Conservation (phyloP, 1,284 basidiomycete species). For the Ceratobasidium sp. region DNA sequence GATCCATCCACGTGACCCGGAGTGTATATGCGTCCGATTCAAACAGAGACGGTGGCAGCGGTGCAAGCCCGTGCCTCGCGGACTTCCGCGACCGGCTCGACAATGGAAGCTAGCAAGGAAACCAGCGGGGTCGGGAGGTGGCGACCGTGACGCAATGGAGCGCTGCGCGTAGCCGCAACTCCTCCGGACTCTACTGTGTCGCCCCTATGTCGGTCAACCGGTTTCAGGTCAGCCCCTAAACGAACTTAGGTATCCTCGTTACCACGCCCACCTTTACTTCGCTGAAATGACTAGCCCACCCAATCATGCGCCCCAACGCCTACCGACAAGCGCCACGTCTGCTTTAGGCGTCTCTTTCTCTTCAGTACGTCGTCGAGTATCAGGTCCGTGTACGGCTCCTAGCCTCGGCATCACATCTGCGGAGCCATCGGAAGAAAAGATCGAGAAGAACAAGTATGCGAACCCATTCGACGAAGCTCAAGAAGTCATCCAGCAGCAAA, state of each 20-base stretch:
- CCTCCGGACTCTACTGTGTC: neutral
- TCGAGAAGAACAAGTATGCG: neutral
- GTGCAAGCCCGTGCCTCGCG: neutral
- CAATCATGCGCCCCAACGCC: neutral
- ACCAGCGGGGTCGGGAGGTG: neutral
- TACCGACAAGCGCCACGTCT: constrained; percentile 5
- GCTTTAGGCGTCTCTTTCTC: constrained; percentile 15
- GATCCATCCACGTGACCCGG: constrained; percentile 26
- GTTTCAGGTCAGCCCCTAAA: constrained; percentile 29
- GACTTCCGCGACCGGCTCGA: neutral
- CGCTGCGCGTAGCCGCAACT: neutral
- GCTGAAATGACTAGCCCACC: constrained; percentile 25
- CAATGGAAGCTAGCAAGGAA: constrained; percentile 24
- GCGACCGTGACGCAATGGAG: neutral
- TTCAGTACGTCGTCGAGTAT: constrained; percentile 33
- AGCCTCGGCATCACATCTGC: neutral
- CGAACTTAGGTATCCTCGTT: neutral
- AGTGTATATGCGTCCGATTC: constrained; percentile 20
- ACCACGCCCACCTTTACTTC: constrained; percentile 14
- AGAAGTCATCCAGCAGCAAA: neutral
- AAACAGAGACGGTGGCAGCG: neutral
- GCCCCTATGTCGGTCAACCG: too few species aligned
- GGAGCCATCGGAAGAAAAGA: neutral
- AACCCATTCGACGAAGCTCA: constrained; percentile 19
- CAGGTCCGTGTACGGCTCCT: constrained; percentile 7